Base-by-base conservation (phyloP, 1,139 yeast species). In the Scheffersomyces quercinus region DNA sequence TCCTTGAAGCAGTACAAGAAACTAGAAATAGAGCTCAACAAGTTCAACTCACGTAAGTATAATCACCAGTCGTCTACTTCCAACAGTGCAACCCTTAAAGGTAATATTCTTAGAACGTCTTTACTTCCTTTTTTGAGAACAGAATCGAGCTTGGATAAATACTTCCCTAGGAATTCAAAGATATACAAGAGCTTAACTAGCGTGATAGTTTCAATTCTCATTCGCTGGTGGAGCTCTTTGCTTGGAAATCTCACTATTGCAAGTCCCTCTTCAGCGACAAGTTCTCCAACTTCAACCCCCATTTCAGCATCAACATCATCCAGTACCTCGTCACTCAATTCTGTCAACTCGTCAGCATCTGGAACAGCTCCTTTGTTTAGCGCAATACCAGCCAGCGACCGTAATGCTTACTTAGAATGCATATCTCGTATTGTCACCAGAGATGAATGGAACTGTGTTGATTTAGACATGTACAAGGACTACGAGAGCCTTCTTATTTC, bases 381-480 rank as follows among this genome's bases (percentile, higher is more conserved):
- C 15, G 36, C 42, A 28, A 58, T 58, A 13, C 56, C 64, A 2
- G 48, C 55, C n/a, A 58, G 68, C 2, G 95, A 88, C 60, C 68
- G 85, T 45, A 77, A 83, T 39, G 90, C 89, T 10, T 86, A 83
- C 58, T 67, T 85, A 44, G 96, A 88, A 59, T 83, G 88, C 41
- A 68, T 88, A 3, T 83, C 90, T 2, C 70, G 91, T 36, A 72
- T 88, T 8, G 59, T 86, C 37, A 68, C 86, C 3, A 73, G 90
- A 16, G 65, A 60, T 10, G 93, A 87, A 59, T 88, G 95, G 95
- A 47, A 53, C 29, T 43, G 50, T 37, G 52, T 57, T 41, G 61
- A 62, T 44, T 49, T 56, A 13, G 64, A 61, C 37, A 47, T 54
- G 28, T 48, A 49, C 36, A 50, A 38, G 7, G 59, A 62, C 36